Percentiles rank a stretch among this genome's conserved stretches.
phyloP scores from a whole-genome alignment of 2,329 filamentous ascomycete genomes.

The Diaporthe ilicicola region DNA sequence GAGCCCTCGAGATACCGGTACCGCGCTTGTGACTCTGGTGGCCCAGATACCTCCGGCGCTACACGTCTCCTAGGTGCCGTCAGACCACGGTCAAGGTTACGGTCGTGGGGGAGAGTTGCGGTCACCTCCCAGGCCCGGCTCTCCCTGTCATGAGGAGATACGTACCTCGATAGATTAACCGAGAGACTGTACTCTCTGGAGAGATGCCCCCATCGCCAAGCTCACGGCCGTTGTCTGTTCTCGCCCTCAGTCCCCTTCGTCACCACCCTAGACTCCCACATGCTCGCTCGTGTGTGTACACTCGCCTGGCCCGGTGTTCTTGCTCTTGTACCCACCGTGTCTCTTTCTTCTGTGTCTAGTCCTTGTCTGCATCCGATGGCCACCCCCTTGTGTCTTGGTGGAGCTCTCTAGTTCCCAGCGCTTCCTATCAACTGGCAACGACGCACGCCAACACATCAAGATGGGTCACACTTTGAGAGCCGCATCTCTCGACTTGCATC shows the following conservation, averaged over 20 bases:
- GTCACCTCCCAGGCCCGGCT: conserved; percentile 31
- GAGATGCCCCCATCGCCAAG: conserved; percentile 31
- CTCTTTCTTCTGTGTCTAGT: conserved; percentile 31
- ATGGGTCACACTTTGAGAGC: conserved; percentile 76
- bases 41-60: conserved; percentile 28
- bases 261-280: conserved; percentile 27
- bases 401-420: conserved; percentile 69
- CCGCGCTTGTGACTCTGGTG: conserved; percentile 31
- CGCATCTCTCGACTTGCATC: conserved; percentile 70
- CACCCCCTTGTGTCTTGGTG: conserved; percentile 62
- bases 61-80: conserved; percentile 19
- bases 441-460: conserved; percentile 89
- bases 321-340: conserved; percentile 32
- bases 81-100: conserved; percentile 29
- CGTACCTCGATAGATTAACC: conserved; percentile 26
- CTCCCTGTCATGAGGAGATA: conserved; percentile 30
- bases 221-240: conserved; percentile 25
- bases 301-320: conserved; percentile 22
- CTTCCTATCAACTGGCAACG: conserved; percentile 81
- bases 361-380: conserved; percentile 35
- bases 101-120: conserved; percentile 28
- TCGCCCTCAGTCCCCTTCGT: conserved; percentile 19
- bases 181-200: conserved; percentile 21
- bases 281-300: conserved; percentile 29
- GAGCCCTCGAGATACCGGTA: conserved; percentile 29